Evolutionary conservation across 2,329 filamentous ascomycete species (phyloP), one percentile per base, ranked within the genome.

Genomic region (Botryotinia narcissicola): DNA sequence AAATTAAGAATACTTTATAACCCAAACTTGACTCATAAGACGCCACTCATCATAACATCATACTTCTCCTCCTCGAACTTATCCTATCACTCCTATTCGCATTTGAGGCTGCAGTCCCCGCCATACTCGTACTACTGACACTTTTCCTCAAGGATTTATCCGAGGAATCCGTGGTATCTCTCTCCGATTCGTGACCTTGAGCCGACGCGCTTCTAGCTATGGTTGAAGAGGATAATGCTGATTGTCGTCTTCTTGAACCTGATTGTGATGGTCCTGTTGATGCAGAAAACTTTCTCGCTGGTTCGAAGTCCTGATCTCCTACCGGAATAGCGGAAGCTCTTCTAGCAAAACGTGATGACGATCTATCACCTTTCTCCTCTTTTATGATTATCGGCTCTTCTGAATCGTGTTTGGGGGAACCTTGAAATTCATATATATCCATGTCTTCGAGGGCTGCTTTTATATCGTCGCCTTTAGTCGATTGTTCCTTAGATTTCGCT

Each of bases 21-120:
- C 42, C 48, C 35, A 46, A 61, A 40, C 64, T 67, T 71, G 32
- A 73, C 61, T 75, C 59, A 62, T 72, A 60, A 71, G 64, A 74
- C 40, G 29, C 74, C 75, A 73, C 76, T 81, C 78, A 81, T 81
- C 78, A 81, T 80, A 81, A 75, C 80, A 82, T 81, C 80, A 81
- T 82, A 70, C 80, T 82, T 74, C 79, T 77, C 70, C 80, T 79
- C 61, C 80, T 76, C 63, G 76, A 77, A 22, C 77, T 75, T 22
- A 80, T 76, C 46, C 80, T 77, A 35, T 80, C 80, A 64, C 75
- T 75, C 70, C 80, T 78, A n/a, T 57, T 57, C n/a, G n/a, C 14
- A 32, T 18, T 57, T 5, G 51, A 2, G 7, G 77, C 74, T 14
- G 73, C 75, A n/a, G 74, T 22, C 10, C 76, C 77, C 32, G 73